Evolutionary conservation across 2,329 filamentous ascomycete species (phyloP).

Genomic region (Cytospora leucostoma): DNA sequence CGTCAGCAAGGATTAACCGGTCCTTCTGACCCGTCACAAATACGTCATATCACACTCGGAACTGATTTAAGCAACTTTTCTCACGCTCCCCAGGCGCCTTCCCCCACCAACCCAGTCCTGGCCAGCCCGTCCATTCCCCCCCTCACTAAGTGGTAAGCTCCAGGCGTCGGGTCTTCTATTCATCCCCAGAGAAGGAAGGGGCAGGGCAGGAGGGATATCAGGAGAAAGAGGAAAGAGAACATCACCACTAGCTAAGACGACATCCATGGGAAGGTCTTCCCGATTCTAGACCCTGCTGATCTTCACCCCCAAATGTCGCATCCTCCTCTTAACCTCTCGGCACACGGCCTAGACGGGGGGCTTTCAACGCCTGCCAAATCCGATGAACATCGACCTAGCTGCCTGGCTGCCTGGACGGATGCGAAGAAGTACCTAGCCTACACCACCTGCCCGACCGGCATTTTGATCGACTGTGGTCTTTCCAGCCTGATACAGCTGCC

Average conservation of each 20-base stretch:
- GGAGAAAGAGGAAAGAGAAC: no score
- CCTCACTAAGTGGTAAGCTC: no score
- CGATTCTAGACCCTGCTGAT: background rate
- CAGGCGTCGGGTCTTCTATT: no score
- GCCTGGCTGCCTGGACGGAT: no score
- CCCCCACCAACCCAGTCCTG: background rate
- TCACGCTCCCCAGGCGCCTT: no score
- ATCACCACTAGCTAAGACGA: background rate
- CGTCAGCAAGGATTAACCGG: background rate
- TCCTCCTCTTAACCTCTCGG: background rate
- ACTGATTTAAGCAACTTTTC: background rate
- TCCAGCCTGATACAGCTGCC: constrained; percentile 5
- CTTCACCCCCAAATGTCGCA: background rate
- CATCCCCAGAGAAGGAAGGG: background rate
- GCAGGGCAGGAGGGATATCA: no score
- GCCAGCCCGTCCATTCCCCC: no score
- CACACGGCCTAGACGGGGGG: no score
- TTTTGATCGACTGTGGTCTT: background rate
- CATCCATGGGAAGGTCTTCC: background rate
- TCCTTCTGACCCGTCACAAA: background rate
- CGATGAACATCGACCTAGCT: no score
- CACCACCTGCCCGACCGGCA: background rate
- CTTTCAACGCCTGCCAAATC: no score
- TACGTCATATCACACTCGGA: background rate
- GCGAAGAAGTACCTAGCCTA: background rate